phyloP scores from a whole-genome alignment of 208 protist genomes.

The Trypanosomatidae sp. region DNA sequence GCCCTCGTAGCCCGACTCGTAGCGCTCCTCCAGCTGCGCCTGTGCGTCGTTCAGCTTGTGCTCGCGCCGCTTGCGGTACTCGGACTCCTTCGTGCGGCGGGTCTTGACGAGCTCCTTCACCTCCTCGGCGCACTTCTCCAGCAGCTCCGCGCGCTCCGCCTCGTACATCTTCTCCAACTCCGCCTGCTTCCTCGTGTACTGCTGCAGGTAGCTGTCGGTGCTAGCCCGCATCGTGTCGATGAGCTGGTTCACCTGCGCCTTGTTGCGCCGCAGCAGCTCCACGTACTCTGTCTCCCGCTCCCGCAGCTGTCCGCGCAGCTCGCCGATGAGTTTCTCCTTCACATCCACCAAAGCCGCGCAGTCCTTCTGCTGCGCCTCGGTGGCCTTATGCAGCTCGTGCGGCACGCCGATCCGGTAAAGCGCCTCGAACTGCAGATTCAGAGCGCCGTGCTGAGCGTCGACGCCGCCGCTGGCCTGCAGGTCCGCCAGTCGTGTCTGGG shows the following conservation, averaged over 20 bases:
- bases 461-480: conserved; percentile 57
- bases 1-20: conserved; percentile 79
- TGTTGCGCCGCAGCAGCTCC: conserved; percentile 69
- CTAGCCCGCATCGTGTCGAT: conserved; percentile 84
- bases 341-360: conserved; percentile 76
- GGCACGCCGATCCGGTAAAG: conserved; percentile 85
- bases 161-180: conserved; percentile 89
- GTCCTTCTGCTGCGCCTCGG: conserved; percentile 67
- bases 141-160: conserved; percentile 70
- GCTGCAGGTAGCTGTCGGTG: conserved; percentile 75
- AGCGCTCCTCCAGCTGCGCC: conserved; percentile 67
- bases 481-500: conserved; percentile 35
- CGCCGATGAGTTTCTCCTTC: conserved; percentile 88
- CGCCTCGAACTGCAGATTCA: conserved; percentile 87
- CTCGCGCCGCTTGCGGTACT: conserved; percentile 83
- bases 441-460: conserved; percentile 56
- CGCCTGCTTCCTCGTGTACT: conserved; percentile 77
- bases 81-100: conserved; percentile 86
- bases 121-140: conserved; percentile 78
- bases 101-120: conserved; percentile 89
- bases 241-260: conserved; percentile 78
- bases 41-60: conserved; percentile 86
- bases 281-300: conserved; percentile 94
- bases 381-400: conserved; percentile 79
- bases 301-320: conserved; percentile 83